Evolutionary conservation across 768 basidiomycete genomes (phyloP).

Genomic region (Auriculariales sp.): DNA sequence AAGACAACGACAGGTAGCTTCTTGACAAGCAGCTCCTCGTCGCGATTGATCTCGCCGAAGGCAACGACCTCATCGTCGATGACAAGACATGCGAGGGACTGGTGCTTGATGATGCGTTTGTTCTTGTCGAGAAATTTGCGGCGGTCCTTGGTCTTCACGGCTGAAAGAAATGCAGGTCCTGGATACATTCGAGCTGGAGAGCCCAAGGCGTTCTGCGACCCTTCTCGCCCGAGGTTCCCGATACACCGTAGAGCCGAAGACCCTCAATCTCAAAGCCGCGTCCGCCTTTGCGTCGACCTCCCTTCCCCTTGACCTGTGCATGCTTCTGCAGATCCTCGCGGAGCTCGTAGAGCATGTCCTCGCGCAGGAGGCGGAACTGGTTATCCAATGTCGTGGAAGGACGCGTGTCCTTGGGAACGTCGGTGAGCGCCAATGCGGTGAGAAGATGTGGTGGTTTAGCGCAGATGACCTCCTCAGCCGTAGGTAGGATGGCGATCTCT

Average conservation of each 20-base stretch:
- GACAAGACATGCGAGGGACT: slow-evolving; percentile 38
- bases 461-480: slow-evolving; percentile 39
- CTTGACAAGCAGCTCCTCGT: slow-evolving; percentile 34
- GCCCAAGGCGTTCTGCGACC: no score
- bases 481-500: slow-evolving; percentile 47
- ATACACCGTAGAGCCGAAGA: no score
- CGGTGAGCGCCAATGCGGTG: slow-evolving; percentile 29
- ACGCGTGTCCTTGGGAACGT: slow-evolving; percentile 20
- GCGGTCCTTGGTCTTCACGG: slow-evolving; percentile 25
- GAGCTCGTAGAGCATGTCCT: slow-evolving; percentile 46
- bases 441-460: slow-evolving; percentile 35
- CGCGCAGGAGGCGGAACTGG: slow-evolving; percentile 48
- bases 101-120: no score
- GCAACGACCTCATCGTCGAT: slow-evolving; percentile 32
- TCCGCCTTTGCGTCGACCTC: no score
- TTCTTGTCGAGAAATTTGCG: slow-evolving; percentile 19
- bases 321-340: slow-evolving; percentile 28
- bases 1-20: slow-evolving; percentile 37
- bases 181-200: no score
- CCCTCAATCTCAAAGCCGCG: slow-evolving; percentile 26
- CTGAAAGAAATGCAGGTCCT: no score
- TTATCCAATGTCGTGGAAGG: slow-evolving; percentile 32
- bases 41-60: slow-evolving; percentile 38
- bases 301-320: no score
- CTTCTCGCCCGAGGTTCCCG: no score